A percentile compares a stretch with the other conserved stretches of the same genome.
Conservation (phyloP, 352 stramenopile species). For the Saprolegnia parasitica region DNA sequence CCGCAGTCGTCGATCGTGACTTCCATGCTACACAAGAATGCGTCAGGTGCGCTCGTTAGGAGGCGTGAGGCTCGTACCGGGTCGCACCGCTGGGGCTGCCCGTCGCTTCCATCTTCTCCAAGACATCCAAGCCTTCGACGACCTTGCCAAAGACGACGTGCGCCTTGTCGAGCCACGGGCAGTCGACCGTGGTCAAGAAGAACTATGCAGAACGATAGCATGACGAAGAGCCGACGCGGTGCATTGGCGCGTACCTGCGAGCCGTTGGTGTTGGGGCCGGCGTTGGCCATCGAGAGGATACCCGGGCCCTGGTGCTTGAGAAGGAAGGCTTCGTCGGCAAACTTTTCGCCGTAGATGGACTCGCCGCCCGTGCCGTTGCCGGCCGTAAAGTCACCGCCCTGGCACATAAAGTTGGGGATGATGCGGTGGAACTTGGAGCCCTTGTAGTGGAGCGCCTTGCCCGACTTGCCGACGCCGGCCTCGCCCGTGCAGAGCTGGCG, state of each 20-base stretch:
- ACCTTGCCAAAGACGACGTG: slow-evolving; percentile 93
- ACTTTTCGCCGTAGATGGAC: slow-evolving; percentile 94
- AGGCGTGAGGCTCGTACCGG: slow-evolving; percentile 53
- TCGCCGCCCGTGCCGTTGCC: slow-evolving; percentile 85
- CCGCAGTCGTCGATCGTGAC: slow-evolving; percentile 97
- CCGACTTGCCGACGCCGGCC: slow-evolving; percentile 81
- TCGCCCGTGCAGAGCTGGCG: slow-evolving; percentile 95
- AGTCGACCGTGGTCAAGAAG: slow-evolving; percentile 94
- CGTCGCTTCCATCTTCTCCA: slow-evolving; percentile 94
- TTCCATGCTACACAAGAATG: slow-evolving; percentile 32
- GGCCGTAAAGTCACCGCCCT: slow-evolving; percentile 96
- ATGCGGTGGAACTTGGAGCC: slow-evolving; percentile 90
- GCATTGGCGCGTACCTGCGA: slow-evolving; percentile 49
- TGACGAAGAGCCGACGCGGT: slow-evolving; percentile 28
- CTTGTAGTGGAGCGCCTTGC: slow-evolving; percentile 86
- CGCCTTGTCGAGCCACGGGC: slow-evolving; percentile 81
- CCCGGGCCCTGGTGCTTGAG: slow-evolving; percentile 88
- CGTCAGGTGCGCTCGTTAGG: not conserved
- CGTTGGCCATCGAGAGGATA: slow-evolving; percentile 96
- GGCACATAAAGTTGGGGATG: slow-evolving; percentile 93
- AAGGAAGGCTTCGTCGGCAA: slow-evolving; percentile 95
- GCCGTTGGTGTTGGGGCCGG: slow-evolving; percentile 95
- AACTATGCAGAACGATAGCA: slow-evolving; percentile 83
- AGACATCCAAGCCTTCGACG: slow-evolving; percentile 93
- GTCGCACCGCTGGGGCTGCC: slow-evolving; percentile 90